Percentiles rank a stretch among this genome's conserved stretches.
phyloP scores from a whole-genome alignment of 805 yeast species.

The Metschnikowia orientalis region DNA sequence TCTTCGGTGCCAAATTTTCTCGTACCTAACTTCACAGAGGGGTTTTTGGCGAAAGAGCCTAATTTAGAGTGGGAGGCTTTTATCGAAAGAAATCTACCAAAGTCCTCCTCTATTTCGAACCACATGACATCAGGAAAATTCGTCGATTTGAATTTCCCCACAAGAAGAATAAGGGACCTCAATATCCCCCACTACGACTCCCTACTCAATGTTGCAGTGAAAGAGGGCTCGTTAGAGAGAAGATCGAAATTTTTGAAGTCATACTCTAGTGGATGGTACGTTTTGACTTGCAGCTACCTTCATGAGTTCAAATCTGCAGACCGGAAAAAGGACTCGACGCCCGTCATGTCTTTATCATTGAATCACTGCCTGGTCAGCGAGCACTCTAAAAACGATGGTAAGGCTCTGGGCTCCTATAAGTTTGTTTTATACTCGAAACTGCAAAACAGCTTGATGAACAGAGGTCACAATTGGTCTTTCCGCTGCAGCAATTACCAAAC shows the following conservation, averaged over 20 bases:
- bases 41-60: slow-evolving; percentile 70
- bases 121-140: slow-evolving; percentile 32
- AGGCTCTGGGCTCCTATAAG: slow-evolving; percentile 55
- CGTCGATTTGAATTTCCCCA: slow-evolving; percentile 37
- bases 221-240: slow-evolving; percentile 81
- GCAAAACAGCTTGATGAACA: slow-evolving; percentile 66
- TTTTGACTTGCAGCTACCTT: slow-evolving; percentile 78
- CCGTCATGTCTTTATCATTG: slow-evolving; percentile 76
- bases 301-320: slow-evolving; percentile 88
- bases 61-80: slow-evolving; percentile 87
- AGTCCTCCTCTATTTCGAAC: slow-evolving; percentile 24
- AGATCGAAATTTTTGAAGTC: slow-evolving; percentile 87
- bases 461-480: slow-evolving; percentile 93
- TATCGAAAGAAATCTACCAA: slow-evolving; percentile 57
- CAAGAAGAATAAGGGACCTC: slow-evolving; percentile 45
- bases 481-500: slow-evolving; percentile 76
- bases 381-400: slow-evolving; percentile 70
- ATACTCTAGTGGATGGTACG: slow-evolving; percentile 89
- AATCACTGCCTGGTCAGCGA: slow-evolving; percentile 80
- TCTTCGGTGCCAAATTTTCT: slow-evolving; percentile 64
- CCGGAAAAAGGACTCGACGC: slow-evolving; percentile 73
- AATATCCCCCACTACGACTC: slow-evolving; percentile 65
- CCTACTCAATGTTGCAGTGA: slow-evolving; percentile 56
- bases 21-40: slow-evolving; percentile 51
- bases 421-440: slow-evolving; percentile 72